Evolutionary conservation across 2,329 filamentous ascomycete genomes (phyloP).

Genomic region (Paraphaeosphaeria sporulosa): DNA sequence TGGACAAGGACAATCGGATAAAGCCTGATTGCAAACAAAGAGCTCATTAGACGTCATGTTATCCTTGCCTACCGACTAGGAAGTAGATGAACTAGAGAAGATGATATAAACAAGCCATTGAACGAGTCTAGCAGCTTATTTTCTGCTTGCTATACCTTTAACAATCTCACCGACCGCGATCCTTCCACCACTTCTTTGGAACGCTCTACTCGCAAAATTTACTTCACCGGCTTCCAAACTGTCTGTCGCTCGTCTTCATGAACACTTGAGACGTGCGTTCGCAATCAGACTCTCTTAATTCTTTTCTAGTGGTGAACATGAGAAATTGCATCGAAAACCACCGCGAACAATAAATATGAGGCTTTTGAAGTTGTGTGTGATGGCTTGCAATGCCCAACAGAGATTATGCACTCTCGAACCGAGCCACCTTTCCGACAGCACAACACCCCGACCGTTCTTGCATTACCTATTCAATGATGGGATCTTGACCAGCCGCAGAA

Average conservation of each 20-base stretch:
- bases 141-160: too few relatives aligned
- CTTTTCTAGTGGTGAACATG: background rate
- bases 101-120: too few relatives aligned
- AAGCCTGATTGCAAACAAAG: constrained; percentile 18
- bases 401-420: background rate
- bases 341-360: background rate
- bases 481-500: background rate
- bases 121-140: too few relatives aligned
- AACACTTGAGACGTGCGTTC: background rate
- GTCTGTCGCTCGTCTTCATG: background rate
- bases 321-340: background rate
- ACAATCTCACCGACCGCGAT: too few relatives aligned
- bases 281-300: background rate
- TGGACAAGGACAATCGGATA: background rate
- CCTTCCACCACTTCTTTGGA: background rate
- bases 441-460: background rate
- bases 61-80: background rate
- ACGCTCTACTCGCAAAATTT: background rate
- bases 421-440: background rate
- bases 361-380: too few relatives aligned
- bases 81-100: background rate
- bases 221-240: background rate
- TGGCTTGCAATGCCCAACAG: too few relatives aligned
- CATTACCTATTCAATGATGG: background rate
- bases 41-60: background rate